Base-by-base conservation (phyloP, 345 rosid species). In the Camelina laxa region DNA sequence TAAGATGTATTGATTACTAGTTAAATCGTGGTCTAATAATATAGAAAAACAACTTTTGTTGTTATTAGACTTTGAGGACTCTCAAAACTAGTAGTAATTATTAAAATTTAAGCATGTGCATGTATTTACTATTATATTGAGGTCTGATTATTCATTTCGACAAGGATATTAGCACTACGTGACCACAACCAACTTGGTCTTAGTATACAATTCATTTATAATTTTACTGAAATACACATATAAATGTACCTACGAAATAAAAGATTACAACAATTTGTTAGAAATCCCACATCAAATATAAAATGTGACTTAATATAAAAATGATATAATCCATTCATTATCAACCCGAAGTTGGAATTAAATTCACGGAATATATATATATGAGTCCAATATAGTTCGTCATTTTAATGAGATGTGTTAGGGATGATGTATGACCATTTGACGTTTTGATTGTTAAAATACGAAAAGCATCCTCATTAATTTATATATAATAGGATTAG, bases 51-150 rank as follows among this genome's bases (percentile, higher is more conserved):
- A 48, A 48, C 5, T 48, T 59, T 59, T 39, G 12, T 33, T 67
- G 17, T 60, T 59, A n/a, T 60, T 36, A 59, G 57, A 58, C 35
- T 61, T 72, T 12, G 49, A 35, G 30, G 31, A 17, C 68, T n/a
- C 27, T 38, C 2, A 61, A 61, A 60, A 19, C 42, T 24, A 21
- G 9, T 33, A 7, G 9, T 4, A 7, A 33, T 7, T 39, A 51
- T 39, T 47, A 3, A 50, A 22, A 14, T 15, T 61, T 13, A 39
- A 61, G 53, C 75, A 38, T 62, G 75, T 72, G 69, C 75, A 61
- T 50, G 38, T 72, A 22, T 12, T 49, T 36, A 51, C 61, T 62
- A 11, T 14, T 27, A 3, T 59, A 45, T 44, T 27, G 54, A 39
- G n/a, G 8, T 48, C 19, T 49, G 15, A 16, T 36, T 48, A n/a